Percentiles rank a stretch among this genome's conserved stretches.
Conservation (phyloP, 305 asterid genomes). For the Fraxinus xanthoxyloides region DNA sequence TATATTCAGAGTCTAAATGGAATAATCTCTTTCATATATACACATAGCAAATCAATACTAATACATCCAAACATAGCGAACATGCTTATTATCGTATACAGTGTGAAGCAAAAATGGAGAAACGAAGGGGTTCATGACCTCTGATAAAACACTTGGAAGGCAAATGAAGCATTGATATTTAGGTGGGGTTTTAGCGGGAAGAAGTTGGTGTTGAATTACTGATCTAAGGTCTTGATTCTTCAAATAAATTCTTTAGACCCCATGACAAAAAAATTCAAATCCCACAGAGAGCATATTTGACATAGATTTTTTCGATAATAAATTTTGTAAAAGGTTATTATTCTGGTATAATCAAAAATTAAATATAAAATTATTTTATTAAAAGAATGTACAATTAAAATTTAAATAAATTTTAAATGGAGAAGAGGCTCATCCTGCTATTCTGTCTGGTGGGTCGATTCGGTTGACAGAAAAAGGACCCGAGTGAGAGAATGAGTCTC, state of each 20-base stretch:
- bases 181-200: constrained; percentile 43
- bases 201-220: constrained; percentile 4
- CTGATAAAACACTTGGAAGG: not conserved
- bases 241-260: constrained; percentile 10
- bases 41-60: constrained; percentile 2
- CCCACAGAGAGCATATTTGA: not conserved
- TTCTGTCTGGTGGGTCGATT: not conserved
- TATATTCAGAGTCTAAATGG: constrained; percentile 44
- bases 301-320: not conserved
- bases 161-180: constrained; percentile 11
- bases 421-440: too few relatives aligned
- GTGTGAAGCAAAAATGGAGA: not conserved
- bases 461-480: not conserved
- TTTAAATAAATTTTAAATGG: too few relatives aligned
- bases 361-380: too few relatives aligned
- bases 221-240: not conserved
- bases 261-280: constrained; percentile 14
- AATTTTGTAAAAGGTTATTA: not conserved
- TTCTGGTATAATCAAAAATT: not conserved
- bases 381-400: too few relatives aligned
- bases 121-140: constrained; percentile 19
- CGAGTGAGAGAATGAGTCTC: not conserved
- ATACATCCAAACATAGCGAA: not conserved
- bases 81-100: constrained; percentile 25
- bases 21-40: constrained; percentile 22